These are phyloP conservation scores for Shiraia sp. DNA, from an alignment of 2,329 filamentous ascomycete genomes.

Conservation along the genomic window DNA sequence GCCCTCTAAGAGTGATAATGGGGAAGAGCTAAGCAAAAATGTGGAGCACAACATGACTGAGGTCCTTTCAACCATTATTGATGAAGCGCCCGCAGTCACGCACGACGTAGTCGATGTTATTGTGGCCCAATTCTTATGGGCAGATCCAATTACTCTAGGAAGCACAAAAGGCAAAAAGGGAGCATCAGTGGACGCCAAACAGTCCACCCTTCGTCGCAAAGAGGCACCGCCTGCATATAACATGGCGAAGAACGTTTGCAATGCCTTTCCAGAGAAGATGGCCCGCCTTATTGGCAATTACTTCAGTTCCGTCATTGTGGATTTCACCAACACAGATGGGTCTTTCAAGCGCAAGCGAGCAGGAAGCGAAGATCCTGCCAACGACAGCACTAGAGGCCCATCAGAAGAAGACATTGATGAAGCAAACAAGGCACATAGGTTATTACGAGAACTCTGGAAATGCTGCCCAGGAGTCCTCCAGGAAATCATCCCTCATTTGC, in stretches of 20 bases:
- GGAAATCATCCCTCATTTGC: conserved; percentile 91
- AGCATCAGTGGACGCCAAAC: conserved; percentile 68
- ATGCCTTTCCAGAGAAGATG: conserved; percentile 89
- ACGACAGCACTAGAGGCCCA: conserved; percentile 60
- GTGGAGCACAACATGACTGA: conserved; percentile 91
- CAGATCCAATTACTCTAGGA: conserved; percentile 66
- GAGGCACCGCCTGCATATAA: conserved; percentile 91
- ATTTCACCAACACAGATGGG: conserved; percentile 61
- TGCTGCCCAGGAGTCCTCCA: conserved; percentile 85
- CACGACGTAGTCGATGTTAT: conserved; percentile 87
- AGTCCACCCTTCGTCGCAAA: conserved; percentile 82
- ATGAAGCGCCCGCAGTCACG: conserved; percentile 79
- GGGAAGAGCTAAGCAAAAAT: conserved; percentile 86
- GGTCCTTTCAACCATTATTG: conserved; percentile 81
- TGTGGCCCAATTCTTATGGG: conserved; percentile 91
- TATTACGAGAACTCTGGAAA: conserved; percentile 92
- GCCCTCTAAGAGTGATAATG: conserved; percentile 71
- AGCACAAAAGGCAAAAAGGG: conserved; percentile 55
- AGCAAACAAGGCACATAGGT: conserved; percentile 82
- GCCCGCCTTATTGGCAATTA: conserved; percentile 91
- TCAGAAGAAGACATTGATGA: conserved; percentile 86
- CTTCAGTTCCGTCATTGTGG: conserved; percentile 94
- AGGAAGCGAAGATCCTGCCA: conserved; percentile 48
- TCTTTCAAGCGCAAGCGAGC: conserved; percentile 26
- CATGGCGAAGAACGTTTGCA: conserved; percentile 95